These are phyloP conservation scores for Hypoxylon intermedium DNA, from an alignment of 495 filamentous ascomycete genomes.

Conservation along the genomic window DNA sequence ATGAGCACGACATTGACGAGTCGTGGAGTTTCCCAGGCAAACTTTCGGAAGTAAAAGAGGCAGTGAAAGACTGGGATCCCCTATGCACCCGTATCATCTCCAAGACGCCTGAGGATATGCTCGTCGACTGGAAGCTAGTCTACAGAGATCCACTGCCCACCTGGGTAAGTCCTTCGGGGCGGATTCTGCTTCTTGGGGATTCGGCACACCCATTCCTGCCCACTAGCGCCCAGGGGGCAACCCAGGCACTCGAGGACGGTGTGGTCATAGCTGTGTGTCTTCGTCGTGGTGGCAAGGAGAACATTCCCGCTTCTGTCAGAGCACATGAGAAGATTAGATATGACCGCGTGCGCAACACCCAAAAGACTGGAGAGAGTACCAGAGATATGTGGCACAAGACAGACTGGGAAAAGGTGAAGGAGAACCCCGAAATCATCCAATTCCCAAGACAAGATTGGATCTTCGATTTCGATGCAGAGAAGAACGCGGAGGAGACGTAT, in stretches of 20 bases:
- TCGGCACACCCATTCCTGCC: constrained; percentile 71
- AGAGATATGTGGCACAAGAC: constrained; percentile 65
- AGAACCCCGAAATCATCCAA: constrained; percentile 59
- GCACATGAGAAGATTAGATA: constrained; percentile 61
- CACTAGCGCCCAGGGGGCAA: constrained; percentile 67
- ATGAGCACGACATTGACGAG: constrained; percentile 66
- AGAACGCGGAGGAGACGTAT: constrained; percentile 61
- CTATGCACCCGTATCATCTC: constrained; percentile 63
- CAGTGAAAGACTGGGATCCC: constrained; percentile 68
- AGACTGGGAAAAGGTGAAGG: constrained; percentile 60
- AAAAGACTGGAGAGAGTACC: constrained; percentile 62
- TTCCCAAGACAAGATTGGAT: constrained; percentile 66
- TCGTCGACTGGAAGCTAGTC: constrained; percentile 73
- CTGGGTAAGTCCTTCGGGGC: constrained; percentile 65
- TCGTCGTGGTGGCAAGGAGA: constrained; percentile 59
- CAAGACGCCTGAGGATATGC: constrained; percentile 59
- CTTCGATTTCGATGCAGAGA: constrained; percentile 62
- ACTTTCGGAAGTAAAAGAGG: constrained; percentile 63
- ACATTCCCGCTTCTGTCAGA: constrained; percentile 54
- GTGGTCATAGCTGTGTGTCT: constrained; percentile 66
- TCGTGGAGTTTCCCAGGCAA: constrained; percentile 67
- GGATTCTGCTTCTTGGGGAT: constrained; percentile 66
- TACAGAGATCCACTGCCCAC: constrained; percentile 68
- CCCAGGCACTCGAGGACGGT: constrained; percentile 70
- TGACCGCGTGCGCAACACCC: constrained; percentile 54